Evolutionary conservation across 495 filamentous ascomycete species (phyloP), one percentile per base, ranked within the genome.

Genomic region (Apodospora peruviana): DNA sequence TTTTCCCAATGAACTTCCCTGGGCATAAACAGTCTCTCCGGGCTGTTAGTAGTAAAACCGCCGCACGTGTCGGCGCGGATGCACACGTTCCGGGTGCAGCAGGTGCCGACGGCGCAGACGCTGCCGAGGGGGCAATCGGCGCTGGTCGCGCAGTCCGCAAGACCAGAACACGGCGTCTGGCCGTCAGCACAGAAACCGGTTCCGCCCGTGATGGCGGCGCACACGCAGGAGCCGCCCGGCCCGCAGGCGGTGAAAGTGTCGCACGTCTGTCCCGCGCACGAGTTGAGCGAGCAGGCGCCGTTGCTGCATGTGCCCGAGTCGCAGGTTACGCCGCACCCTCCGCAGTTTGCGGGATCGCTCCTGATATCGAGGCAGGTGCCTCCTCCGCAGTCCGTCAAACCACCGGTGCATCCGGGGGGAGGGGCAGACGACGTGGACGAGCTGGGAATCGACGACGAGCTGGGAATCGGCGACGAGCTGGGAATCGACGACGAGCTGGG

Each of bases 211-310:
- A 45, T 51, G 39, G 25, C 27, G 5, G 55, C 55, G 40, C 55
- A 58, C 34, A 58, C 51, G 37, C 43, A 43, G 4, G 36, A 43
- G 7, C 38, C 47, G 0, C 39, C 51, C 7, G 55, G 55, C 8
- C 43, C 61, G 49, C 67, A 70, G 12, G 51, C 55, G 3, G 62
- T 61, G 27, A 66, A 59, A 0, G 49, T 47, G 3, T 50, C 17
- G 40, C 67, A 70, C 7, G 42, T 48, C 41, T 55, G 35, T 22
- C 51, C 55, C 12, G 43, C 19, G 24, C 43, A 45, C 52, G 48
- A 40, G 42, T 40, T 34, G 44, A 48, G 12, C 16, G 47, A 38
- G 44, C 56, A 58, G 36, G 56, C 56, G 25, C 56, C 56, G 45
- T 58, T 54, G 47, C 17, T 32, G 47, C 56, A 58, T 5, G 19